These are phyloP conservation scores for Lodderomyces pseudojiufengensis DNA, from an alignment of 1,139 yeast species.

Conservation along the genomic window DNA sequence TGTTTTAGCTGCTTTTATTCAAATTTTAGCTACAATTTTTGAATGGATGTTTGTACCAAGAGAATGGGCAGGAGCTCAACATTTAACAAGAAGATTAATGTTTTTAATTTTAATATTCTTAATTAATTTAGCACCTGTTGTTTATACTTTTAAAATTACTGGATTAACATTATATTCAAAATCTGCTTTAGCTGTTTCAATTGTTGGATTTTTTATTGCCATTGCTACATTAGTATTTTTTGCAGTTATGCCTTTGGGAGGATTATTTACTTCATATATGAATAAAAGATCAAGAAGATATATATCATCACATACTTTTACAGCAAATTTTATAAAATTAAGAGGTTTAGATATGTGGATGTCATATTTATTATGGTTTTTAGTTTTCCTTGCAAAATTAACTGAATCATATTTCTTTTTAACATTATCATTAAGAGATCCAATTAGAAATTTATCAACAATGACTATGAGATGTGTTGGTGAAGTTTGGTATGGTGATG, in stretches of 20 bases:
- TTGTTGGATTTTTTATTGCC: slow-evolving; percentile 88
- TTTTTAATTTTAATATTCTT: slow-evolving; percentile 65
- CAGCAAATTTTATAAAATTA: slow-evolving; percentile 83
- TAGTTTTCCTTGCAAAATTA: slow-evolving; percentile 85
- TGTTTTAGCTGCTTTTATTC: slow-evolving; percentile 74
- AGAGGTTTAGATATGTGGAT: slow-evolving; percentile 93
- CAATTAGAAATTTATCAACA: slow-evolving; percentile 65
- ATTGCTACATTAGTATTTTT: slow-evolving; percentile 80
- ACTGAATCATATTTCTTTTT: slow-evolving; percentile 91
- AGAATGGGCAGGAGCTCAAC: slow-evolving; percentile 99
- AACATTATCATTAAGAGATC: slow-evolving; percentile 89
- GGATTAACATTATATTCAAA: slow-evolving; percentile 65
- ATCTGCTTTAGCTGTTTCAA: slow-evolving; percentile 77
- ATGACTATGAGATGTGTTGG: slow-evolving; percentile 60
- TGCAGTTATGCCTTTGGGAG: slow-evolving; percentile 95
- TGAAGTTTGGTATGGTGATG: slow-evolving; percentile 81
- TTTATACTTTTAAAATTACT: slow-evolving; percentile 81
- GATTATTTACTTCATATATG: slow-evolving; percentile 90
- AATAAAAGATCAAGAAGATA: slow-evolving; percentile 84
- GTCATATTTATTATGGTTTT: slow-evolving; percentile 86
- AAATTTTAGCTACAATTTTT: slow-evolving; percentile 80
- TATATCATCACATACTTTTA: slow-evolving; percentile 92
- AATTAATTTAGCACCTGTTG: slow-evolving; percentile 79
- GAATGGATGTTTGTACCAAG: slow-evolving; percentile 98
- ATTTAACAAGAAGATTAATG: slow-evolving; percentile 80